Base-by-base conservation (phyloP, 2,329 filamentous ascomycete genomes). In the Pestalotiopsis sp. region DNA sequence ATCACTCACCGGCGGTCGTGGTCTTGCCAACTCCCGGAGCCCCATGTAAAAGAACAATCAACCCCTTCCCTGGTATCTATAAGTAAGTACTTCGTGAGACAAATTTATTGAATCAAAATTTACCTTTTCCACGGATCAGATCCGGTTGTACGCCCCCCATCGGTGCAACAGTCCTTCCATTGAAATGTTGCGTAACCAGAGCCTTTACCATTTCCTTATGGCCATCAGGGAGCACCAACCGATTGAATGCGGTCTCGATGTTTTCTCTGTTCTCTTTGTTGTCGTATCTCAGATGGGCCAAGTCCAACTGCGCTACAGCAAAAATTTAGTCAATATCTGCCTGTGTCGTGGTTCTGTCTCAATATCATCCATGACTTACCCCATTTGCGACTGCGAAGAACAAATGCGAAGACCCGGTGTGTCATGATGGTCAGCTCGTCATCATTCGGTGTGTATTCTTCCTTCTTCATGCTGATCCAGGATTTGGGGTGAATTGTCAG, bases 21-120 rank as follows among this genome's bases (percentile, higher is more conserved):
- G 65, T 69, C 70, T 72, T 70, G 65, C 74, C 87, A 85, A 81
- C 56, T 82, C 83, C 87, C 1, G 86, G 86, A 9, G 82, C 81
- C 17, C 85, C 85, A 70, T 87, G 85, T 0, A 87, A 81, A 14
- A 87, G 78, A 75, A 86, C 85, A 72, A 85, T 85, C 58, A 83
- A 80, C 4, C 84, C 83, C 66, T 85, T 81, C 41, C 84, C 84
- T 74, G 6, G 4, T 27, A 4, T 4, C 4, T 27, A 27, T 27
- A 4, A 27, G 27, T 27, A 27, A 4, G 27, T 27, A 27, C 27
- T 27, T 27, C 4, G 5, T 6, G 5, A 27, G 4, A 4, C 3
- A 4, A 4, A 4, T 27, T 27, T 27, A 5, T 27, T 4, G 5
- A 27, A 4, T 27, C 4, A 14, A 2, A 45, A 45, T 12, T 45